Evolutionary conservation across 352 stramenopile genomes (phyloP).

Genomic region (Globisporangium spiculum): DNA sequence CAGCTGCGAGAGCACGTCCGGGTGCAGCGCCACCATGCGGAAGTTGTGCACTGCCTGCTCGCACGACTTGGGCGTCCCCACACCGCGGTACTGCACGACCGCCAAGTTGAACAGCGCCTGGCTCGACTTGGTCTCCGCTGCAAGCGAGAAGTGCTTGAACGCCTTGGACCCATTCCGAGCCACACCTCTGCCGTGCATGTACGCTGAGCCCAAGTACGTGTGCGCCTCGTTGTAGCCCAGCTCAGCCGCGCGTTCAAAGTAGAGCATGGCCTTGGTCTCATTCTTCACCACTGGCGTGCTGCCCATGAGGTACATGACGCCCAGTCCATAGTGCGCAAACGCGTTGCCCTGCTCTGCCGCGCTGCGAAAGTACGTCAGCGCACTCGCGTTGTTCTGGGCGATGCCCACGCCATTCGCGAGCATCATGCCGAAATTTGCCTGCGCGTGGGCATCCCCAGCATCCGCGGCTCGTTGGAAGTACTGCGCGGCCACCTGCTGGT

Average conservation of each 20-base stretch:
- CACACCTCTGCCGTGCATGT: constrained; percentile 58
- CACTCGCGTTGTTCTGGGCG: constrained; percentile 49
- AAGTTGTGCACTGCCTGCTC: constrained; percentile 48
- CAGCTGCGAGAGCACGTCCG: constrained; percentile 39
- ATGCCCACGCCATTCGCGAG: constrained; percentile 65
- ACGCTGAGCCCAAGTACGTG: constrained; percentile 64
- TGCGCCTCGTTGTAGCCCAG: constrained; percentile 65
- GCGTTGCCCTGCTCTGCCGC: constrained; percentile 52
- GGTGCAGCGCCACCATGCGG: constrained; percentile 56
- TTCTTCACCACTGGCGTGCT: constrained; percentile 49
- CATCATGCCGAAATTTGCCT: constrained; percentile 75
- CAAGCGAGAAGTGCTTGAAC: constrained; percentile 61
- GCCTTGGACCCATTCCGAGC: constrained; percentile 38
- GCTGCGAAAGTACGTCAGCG: constrained; percentile 56
- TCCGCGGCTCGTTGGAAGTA: constrained; percentile 73
- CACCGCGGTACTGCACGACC: constrained; percentile 67
- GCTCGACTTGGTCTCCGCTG: constrained; percentile 44
- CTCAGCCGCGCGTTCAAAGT: constrained; percentile 57
- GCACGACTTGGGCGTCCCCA: constrained; percentile 52
- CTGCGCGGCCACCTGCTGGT: constrained; percentile 44
- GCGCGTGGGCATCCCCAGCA: constrained; percentile 52
- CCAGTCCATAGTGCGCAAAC: constrained; percentile 67
- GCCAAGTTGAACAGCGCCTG: constrained; percentile 70
- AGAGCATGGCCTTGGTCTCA: constrained; percentile 48
- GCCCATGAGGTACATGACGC: constrained; percentile 54